phyloP scores from a whole-genome alignment of 352 stramenopile genomes.

The Globisporangium paddicum region DNA sequence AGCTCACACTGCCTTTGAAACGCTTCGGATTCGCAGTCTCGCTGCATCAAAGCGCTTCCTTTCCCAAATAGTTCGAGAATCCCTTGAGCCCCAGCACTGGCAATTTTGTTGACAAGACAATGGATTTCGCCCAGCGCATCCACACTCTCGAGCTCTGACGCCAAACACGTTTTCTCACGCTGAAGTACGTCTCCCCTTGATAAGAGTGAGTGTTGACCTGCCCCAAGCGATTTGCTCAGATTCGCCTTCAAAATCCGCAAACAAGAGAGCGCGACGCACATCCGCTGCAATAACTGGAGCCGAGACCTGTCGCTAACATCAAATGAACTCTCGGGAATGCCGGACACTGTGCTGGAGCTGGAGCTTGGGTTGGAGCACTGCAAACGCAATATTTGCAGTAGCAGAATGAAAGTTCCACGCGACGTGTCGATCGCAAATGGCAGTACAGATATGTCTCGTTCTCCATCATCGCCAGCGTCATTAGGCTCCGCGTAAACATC shows the following conservation, averaged over 20 bases:
- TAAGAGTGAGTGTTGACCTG: neutral
- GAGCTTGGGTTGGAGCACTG: neutral
- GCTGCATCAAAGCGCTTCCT: neutral
- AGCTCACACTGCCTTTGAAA: neutral
- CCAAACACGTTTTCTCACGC: neutral
- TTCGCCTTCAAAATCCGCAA: constrained; percentile 45
- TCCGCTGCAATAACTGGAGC: constrained; percentile 1
- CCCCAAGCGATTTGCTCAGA: constrained; percentile 20
- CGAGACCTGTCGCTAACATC: neutral
- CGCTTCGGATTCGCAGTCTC: neutral
- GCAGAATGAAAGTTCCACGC: constrained; percentile 14
- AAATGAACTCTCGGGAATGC: neutral
- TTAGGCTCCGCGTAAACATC: neutral
- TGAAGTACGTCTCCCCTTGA: neutral
- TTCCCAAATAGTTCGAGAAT: constrained; percentile 7
- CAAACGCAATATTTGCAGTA: constrained; percentile 25
- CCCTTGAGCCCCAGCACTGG: neutral
- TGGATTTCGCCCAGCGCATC: constrained; percentile 6
- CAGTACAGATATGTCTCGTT: constrained; percentile 10
- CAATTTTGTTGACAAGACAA: neutral
- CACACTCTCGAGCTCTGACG: neutral
- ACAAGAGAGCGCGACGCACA: constrained; percentile 29
- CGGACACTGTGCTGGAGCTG: neutral
- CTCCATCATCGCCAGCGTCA: neutral
- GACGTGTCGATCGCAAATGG: constrained; percentile 44